Conservation (phyloP, 1,139 yeast species). For the Sugiyamaella neomexicana region DNA sequence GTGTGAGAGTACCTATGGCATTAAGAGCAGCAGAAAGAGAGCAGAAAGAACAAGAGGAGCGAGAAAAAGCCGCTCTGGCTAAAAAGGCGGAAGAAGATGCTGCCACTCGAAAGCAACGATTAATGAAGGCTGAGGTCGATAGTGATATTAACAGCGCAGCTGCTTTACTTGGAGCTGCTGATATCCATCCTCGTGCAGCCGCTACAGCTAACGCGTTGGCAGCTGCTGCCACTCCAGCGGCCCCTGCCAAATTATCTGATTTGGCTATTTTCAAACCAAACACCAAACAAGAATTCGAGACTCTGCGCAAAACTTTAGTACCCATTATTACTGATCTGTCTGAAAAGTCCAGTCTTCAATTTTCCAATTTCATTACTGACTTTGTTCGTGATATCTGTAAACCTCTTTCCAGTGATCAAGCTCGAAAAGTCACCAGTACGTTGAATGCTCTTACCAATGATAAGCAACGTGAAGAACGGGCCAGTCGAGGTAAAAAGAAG, state of each 20-base stretch:
- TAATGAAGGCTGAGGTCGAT: slow-evolving; percentile 74
- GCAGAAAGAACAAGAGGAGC: slow-evolving; percentile 41
- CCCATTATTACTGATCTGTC: slow-evolving; percentile 66
- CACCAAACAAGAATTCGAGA: slow-evolving; percentile 79
- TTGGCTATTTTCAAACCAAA: slow-evolving; percentile 66
- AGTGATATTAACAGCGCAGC: slow-evolving; percentile 93
- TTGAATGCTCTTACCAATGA: slow-evolving; percentile 78
- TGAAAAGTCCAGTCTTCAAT: slow-evolving; percentile 56
- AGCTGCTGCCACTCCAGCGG: slow-evolving; percentile 50
- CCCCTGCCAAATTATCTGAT: slow-evolving; percentile 42
- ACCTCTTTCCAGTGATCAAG: slow-evolving; percentile 78
- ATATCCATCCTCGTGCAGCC: slow-evolving; percentile 52
- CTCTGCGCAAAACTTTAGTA: slow-evolving; percentile 73
- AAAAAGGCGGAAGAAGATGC: slow-evolving; percentile 46
- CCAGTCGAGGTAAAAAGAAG: slow-evolving; percentile 96
- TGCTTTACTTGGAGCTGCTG: slow-evolving; percentile 79
- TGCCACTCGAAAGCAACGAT: slow-evolving; percentile 61
- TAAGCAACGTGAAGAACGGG: slow-evolving; percentile 88
- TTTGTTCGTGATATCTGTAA: slow-evolving; percentile 78
- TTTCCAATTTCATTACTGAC: slow-evolving; percentile 79
- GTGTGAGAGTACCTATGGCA: slow-evolving; percentile 41
- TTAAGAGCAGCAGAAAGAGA: slow-evolving; percentile 43
- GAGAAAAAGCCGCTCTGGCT: slow-evolving; percentile 41
- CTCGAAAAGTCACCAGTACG: slow-evolving; percentile 83
- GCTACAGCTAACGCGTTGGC: slow-evolving; percentile 51